Evolutionary conservation across 208 protist species (phyloP).

Genomic region (Angomonas ambiguus): DNA sequence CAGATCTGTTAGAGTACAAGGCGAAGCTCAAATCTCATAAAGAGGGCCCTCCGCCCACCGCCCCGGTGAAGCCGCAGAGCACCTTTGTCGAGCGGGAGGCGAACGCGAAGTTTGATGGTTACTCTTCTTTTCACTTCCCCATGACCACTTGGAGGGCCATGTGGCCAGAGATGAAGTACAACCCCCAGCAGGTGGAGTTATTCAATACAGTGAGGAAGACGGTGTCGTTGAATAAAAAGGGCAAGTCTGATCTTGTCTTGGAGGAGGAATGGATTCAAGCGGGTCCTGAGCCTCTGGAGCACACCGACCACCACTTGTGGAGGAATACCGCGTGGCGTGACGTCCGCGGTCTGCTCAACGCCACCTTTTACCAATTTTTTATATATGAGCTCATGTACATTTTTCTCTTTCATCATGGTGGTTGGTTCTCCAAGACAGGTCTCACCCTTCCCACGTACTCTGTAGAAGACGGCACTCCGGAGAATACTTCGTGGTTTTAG

Average conservation of each 20-base stretch:
- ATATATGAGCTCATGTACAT: constrained; percentile 85
- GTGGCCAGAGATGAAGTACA: constrained; percentile 80
- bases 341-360: constrained; percentile 55
- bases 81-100: constrained; percentile 5
- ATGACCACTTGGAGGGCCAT: constrained; percentile 83
- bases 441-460: constrained; percentile 57
- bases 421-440: constrained; percentile 76
- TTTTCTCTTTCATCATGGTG: constrained; percentile 64
- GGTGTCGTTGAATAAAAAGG: background rate
- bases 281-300: constrained; percentile 13
- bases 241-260: background rate
- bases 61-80: constrained; percentile 15
- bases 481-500: constrained; percentile 2
- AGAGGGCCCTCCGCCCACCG: background rate
- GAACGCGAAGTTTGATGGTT: constrained; percentile 59
- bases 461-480: constrained; percentile 27
- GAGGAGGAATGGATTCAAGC: background rate
- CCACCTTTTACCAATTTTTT: constrained; percentile 47
- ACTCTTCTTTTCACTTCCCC: constrained; percentile 75
- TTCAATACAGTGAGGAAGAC: background rate
- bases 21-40: background rate
- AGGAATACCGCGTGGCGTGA: constrained; percentile 66
- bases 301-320: constrained; percentile 70
- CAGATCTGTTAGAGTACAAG: background rate
- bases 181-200: constrained; percentile 9